Conservation (phyloP, 1,284 basidiomycete species). For the Calocybe gambosa region DNA sequence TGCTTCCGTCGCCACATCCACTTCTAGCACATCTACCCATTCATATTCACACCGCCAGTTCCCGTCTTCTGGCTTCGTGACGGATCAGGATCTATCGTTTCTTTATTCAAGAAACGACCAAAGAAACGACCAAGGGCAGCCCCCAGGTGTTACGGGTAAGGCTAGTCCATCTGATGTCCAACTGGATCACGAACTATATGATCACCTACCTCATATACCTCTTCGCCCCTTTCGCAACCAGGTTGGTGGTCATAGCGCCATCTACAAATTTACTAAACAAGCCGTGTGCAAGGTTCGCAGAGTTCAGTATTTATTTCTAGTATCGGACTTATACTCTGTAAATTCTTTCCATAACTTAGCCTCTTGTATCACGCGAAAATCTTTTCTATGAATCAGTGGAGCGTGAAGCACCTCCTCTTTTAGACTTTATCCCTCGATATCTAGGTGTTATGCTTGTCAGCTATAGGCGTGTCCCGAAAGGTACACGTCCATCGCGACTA, state of each 20-base stretch:
- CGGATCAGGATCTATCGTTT: constrained; percentile 11
- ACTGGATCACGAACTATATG: constrained; percentile 39
- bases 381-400: constrained; percentile 98
- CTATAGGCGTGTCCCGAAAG: constrained; percentile 74
- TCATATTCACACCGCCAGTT: constrained; percentile 32
- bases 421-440: constrained; percentile 94
- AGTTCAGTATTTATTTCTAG: constrained; percentile 10
- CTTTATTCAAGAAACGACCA: constrained; percentile 7
- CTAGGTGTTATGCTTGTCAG: constrained; percentile 98
- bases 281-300: constrained; percentile 91
- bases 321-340: constrained; percentile 20
- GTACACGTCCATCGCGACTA: constrained; percentile 22
- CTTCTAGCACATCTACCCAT: constrained; percentile 46
- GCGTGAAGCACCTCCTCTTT: constrained; percentile 82
- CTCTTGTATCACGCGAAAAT: constrained; percentile 94
- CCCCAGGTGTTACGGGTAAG: constrained; percentile 9
- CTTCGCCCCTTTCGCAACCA: constrained; percentile 96
- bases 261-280: constrained; percentile 97
- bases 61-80: constrained; percentile 20
- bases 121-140: constrained; percentile 5
- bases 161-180: constrained; percentile 34
- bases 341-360: constrained; percentile 42
- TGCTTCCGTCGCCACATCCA: constrained; percentile 54
- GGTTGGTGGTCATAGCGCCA: constrained; percentile 94
- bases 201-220: constrained; percentile 83